Percentiles rank a stretch among this genome's conserved stretches.
Evolutionary conservation across 1,139 yeast species (phyloP).

Genomic region (Groenewaldozyma auringiensis): DNA sequence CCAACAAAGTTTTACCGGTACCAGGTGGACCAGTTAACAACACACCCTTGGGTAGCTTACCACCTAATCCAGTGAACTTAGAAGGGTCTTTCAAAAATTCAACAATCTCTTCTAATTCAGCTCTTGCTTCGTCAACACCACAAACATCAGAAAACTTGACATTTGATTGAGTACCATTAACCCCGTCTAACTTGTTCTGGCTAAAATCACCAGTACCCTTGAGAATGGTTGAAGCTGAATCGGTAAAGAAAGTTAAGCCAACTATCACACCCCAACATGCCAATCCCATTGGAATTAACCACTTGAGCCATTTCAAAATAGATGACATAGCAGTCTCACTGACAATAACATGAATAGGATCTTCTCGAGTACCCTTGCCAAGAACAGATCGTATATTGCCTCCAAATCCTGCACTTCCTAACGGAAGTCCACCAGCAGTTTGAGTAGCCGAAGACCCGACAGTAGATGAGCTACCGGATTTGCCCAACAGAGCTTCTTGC

Average conservation of each 20-base stretch:
- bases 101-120: constrained; percentile 93
- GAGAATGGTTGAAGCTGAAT: constrained; percentile 76
- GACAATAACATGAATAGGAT: constrained; percentile 86
- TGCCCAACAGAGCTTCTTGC: constrained; percentile 18
- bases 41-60: constrained; percentile 95
- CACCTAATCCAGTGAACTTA: constrained; percentile 93
- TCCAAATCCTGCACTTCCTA: constrained; percentile 5
- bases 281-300: constrained; percentile 77
- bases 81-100: constrained; percentile 95
- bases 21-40: constrained; percentile 98
- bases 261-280: constrained; percentile 51
- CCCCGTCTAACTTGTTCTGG: constrained; percentile 27
- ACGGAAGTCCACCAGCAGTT: constrained; percentile 8
- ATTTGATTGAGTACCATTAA: constrained; percentile 70
- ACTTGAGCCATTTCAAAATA: constrained; percentile 79
- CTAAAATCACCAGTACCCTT: constrained; percentile 57
- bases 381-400: constrained; percentile 2
- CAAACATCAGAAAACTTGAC: constrained; percentile 89
- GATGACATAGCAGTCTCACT: constrained; percentile 75
- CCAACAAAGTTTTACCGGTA: constrained; percentile 95
- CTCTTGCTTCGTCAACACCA: constrained; percentile 98
- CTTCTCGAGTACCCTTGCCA: constrained; percentile 37
- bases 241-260: constrained; percentile 67
- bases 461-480: constrained; percentile 12
- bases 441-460: constrained; percentile 20